phyloP scores from a whole-genome alignment of 2,329 filamentous ascomycete genomes.

The Phoma sp. region DNA sequence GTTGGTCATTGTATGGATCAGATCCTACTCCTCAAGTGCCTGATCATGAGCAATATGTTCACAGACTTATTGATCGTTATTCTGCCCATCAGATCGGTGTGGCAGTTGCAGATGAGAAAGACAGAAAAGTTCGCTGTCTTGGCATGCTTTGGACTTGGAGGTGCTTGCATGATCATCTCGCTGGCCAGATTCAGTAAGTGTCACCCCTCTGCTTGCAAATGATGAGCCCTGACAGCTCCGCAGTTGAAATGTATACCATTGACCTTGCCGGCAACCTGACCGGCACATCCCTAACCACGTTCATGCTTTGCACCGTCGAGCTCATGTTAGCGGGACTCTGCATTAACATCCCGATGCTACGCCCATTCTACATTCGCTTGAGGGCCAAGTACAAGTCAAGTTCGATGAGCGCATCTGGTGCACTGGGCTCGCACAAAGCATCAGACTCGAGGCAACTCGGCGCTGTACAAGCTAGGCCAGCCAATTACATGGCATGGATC shows the following conservation, averaged over 20 bases:
- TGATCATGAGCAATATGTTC: slow-evolving; percentile 27
- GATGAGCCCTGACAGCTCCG: neutral
- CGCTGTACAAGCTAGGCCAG: slow-evolving; percentile 12
- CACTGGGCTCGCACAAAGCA: slow-evolving; percentile 1
- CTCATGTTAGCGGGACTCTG: slow-evolving; percentile 32
- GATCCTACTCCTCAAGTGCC: slow-evolving; percentile 25
- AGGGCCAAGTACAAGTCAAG: slow-evolving; percentile 27
- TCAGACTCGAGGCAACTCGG: slow-evolving; percentile 10
- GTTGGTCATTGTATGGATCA: slow-evolving; percentile 33
- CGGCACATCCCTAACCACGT: slow-evolving; percentile 29
- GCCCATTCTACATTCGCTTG: slow-evolving; percentile 28
- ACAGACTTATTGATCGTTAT: slow-evolving; percentile 27
- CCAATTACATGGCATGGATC: slow-evolving; percentile 29
- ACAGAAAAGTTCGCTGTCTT: slow-evolving; percentile 31
- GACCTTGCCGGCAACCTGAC: slow-evolving; percentile 31
- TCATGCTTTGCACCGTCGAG: slow-evolving; percentile 32
- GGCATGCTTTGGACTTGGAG: slow-evolving; percentile 28
- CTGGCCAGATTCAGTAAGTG: slow-evolving; percentile 27
- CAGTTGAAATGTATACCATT: slow-evolving; percentile 20
- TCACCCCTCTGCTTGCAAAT: neutral
- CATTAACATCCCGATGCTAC: slow-evolving; percentile 34
- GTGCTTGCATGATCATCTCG: slow-evolving; percentile 27
- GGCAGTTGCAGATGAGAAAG: slow-evolving; percentile 31
- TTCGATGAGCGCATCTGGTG: neutral
- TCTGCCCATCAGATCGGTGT: slow-evolving; percentile 24